Percentiles rank a stretch among this genome's conserved stretches.
Evolutionary conservation across 2,329 filamentous ascomycete species (phyloP).

Genomic region (Sclerotinia subarctica): DNA sequence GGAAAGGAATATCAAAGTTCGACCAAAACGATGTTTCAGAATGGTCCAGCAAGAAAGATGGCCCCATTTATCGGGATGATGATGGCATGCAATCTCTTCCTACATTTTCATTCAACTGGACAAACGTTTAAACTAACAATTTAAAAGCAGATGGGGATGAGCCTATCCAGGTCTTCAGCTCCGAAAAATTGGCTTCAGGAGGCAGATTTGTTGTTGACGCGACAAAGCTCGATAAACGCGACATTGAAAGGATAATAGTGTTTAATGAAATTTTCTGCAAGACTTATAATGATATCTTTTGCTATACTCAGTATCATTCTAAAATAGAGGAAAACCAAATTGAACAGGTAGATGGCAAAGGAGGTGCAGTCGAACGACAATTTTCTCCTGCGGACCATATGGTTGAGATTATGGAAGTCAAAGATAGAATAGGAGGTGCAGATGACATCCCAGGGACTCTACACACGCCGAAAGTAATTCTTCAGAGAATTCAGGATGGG

Average conservation of each 20-base stretch:
- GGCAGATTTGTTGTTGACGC: neutral
- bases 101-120: neutral
- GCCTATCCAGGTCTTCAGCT: neutral
- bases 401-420: neutral
- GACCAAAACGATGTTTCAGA: neutral
- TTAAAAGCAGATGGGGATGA: neutral
- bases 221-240: neutral
- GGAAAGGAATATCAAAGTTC: neutral
- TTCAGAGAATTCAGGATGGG: neutral
- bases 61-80: rapidly evolving
- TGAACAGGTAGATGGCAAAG: neutral
- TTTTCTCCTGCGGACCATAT: neutral
- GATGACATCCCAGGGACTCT: neutral
- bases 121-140: neutral
- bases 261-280: neutral
- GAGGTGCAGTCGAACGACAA: too few relatives aligned
- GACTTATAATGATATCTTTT: neutral
- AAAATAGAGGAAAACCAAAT: neutral
- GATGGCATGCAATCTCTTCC: neutral
- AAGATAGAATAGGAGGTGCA: neutral
- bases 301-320: neutral
- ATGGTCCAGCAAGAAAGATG: neutral
- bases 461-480: neutral
- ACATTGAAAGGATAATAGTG: neutral
- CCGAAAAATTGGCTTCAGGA: neutral